phyloP scores from a whole-genome alignment of 2,329 filamentous ascomycete species.

The Lachnellula hyalina region DNA sequence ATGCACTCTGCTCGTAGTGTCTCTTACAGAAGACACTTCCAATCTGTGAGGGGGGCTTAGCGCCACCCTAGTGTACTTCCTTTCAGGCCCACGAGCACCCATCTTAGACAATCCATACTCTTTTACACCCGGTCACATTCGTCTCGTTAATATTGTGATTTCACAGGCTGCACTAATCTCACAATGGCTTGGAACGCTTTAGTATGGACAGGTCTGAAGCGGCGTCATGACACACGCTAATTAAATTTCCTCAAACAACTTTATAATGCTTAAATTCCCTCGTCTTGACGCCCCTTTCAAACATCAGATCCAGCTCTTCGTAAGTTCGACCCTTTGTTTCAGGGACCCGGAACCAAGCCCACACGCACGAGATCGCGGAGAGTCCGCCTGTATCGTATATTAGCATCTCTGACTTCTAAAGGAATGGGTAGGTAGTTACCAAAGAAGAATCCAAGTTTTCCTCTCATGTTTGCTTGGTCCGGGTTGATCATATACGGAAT shows the following conservation, averaged over 20 bases:
- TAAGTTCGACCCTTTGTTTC: slow-evolving; percentile 41
- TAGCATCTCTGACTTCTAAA: background rate
- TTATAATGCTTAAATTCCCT: slow-evolving; percentile 30
- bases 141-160: too few relatives aligned
- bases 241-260: background rate
- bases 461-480: slow-evolving; percentile 34
- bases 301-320: slow-evolving; percentile 43
- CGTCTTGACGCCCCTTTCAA: slow-evolving; percentile 33
- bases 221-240: too few relatives aligned
- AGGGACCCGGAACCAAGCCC: slow-evolving; percentile 37
- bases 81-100: too few relatives aligned
- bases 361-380: slow-evolving; percentile 35
- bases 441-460: slow-evolving; percentile 37
- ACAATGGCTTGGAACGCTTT: too few relatives aligned
- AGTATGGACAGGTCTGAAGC: too few relatives aligned
- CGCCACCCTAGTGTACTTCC: too few relatives aligned
- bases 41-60: too few relatives aligned
- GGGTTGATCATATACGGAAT: slow-evolving; percentile 38
- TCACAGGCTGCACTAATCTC: too few relatives aligned
- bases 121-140: too few relatives aligned
- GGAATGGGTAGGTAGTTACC: slow-evolving; percentile 3
- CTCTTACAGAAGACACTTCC: too few relatives aligned
- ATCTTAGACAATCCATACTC: too few relatives aligned
- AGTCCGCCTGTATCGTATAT: slow-evolving; percentile 31
- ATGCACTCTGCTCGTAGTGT: too few relatives aligned